Conservation (phyloP, 495 filamentous ascomycete species). For the Penicillium taxi region DNA sequence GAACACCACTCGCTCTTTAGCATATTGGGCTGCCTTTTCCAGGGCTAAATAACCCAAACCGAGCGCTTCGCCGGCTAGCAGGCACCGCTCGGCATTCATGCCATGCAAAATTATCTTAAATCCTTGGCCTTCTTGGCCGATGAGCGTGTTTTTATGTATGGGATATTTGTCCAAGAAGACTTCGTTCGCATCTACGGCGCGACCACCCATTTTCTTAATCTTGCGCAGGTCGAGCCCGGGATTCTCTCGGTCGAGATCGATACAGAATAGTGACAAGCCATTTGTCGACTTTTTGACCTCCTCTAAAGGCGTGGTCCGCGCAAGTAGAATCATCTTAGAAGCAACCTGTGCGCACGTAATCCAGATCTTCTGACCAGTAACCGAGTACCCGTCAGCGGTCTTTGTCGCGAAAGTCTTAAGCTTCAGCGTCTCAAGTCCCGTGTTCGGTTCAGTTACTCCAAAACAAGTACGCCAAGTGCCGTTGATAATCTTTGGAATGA, state of each 20-base stretch:
- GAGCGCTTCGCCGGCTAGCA: slow-evolving; percentile 69
- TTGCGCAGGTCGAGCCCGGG: slow-evolving; percentile 53
- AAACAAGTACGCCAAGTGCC: slow-evolving; percentile 65
- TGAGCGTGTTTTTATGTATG: slow-evolving; percentile 51
- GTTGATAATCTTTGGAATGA: too few species aligned
- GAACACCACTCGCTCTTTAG: slow-evolving; percentile 61
- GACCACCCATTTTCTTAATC: slow-evolving; percentile 77
- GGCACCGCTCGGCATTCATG: slow-evolving; percentile 76
- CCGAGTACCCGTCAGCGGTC: slow-evolving; percentile 44
- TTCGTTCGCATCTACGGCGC: slow-evolving; percentile 75
- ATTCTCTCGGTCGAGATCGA: slow-evolving; percentile 52
- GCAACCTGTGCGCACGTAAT: slow-evolving; percentile 74
- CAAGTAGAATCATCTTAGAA: slow-evolving; percentile 67
- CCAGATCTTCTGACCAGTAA: slow-evolving; percentile 77
- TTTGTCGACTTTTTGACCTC: slow-evolving; percentile 58
- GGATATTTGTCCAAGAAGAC: slow-evolving; percentile 73
- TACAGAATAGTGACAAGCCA: slow-evolving; percentile 69
- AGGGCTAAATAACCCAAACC: slow-evolving; percentile 71
- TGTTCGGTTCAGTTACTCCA: slow-evolving; percentile 58
- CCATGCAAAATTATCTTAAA: slow-evolving; percentile 75
- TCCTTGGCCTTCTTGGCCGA: slow-evolving; percentile 62
- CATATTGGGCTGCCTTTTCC: slow-evolving; percentile 55
- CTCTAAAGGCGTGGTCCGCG: slow-evolving; percentile 61
- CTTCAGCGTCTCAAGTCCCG: slow-evolving; percentile 65
- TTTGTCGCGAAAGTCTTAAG: slow-evolving; percentile 53